These are phyloP conservation scores for Vigna angularis DNA, from an alignment of 306 rosid species.

Conservation along the genomic window DNA sequence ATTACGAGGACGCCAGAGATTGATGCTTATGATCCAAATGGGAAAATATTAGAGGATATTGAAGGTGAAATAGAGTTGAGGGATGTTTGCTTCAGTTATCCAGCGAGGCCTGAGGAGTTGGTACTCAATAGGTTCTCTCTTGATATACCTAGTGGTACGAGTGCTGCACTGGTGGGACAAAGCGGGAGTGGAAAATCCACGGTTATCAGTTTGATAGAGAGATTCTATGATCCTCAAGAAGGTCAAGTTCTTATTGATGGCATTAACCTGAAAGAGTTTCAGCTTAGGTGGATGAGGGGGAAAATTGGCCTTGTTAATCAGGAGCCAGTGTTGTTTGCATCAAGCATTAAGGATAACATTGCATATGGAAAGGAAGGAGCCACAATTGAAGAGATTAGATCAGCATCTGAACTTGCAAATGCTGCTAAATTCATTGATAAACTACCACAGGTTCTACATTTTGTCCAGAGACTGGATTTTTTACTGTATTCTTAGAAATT, in stretches of 20 bases:
- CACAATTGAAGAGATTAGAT: slow-evolving; percentile 71
- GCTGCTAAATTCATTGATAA: slow-evolving; percentile 85
- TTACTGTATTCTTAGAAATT: no score
- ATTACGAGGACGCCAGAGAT: slow-evolving; percentile 79
- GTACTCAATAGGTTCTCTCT: slow-evolving; percentile 77
- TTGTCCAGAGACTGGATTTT: background rate
- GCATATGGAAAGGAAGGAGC: slow-evolving; percentile 89
- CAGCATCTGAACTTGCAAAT: slow-evolving; percentile 82
- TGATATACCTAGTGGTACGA: slow-evolving; percentile 63
- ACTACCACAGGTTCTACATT: slow-evolving; percentile 64
- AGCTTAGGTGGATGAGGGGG: slow-evolving; percentile 80
- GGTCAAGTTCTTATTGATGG: slow-evolving; percentile 82
- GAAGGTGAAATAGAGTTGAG: slow-evolving; percentile 75
- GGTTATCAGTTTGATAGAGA: slow-evolving; percentile 77
- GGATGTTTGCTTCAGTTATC: slow-evolving; percentile 76
- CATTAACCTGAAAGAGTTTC: slow-evolving; percentile 73
- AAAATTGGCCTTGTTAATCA: slow-evolving; percentile 94
- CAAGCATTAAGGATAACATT: slow-evolving; percentile 83
- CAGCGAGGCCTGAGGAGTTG: slow-evolving; percentile 77
- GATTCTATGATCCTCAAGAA: slow-evolving; percentile 81
- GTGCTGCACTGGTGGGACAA: slow-evolving; percentile 83
- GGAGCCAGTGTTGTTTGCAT: slow-evolving; percentile 81
- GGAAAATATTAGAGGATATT: slow-evolving; percentile 66
- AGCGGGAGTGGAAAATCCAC: slow-evolving; percentile 97
- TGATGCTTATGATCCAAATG: slow-evolving; percentile 70